Percentiles rank a stretch among this genome's conserved stretches.
phyloP scores from a whole-genome alignment of 345 rosid species.

The Kernera saxatilis region DNA sequence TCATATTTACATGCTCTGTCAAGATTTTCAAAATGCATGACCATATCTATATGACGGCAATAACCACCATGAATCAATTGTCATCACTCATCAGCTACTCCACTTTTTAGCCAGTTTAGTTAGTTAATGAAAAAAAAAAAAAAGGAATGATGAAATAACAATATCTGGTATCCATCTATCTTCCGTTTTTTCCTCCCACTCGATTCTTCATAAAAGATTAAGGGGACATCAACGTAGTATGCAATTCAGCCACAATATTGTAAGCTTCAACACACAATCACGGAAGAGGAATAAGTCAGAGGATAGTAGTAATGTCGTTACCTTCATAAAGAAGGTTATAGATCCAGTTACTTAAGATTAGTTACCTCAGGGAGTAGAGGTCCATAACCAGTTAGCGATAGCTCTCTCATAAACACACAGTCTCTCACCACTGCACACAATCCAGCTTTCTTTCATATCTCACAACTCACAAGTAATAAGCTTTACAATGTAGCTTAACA shows the following conservation, averaged over 20 bases:
- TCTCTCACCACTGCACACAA: conserved; percentile 12
- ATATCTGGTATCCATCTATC: neutral
- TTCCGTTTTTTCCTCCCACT: neutral
- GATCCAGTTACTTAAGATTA: neutral
- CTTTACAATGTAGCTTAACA: neutral
- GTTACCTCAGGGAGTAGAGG: conserved; percentile 15
- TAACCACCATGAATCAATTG: no score
- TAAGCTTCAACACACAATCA: neutral
- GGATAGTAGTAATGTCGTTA: neutral
- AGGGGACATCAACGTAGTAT: neutral
- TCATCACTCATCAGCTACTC: neutral
- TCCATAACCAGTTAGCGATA: conserved; percentile 6
- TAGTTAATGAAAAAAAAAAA: neutral
- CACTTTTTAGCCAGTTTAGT: neutral
- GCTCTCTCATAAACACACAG: neutral
- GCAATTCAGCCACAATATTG: neutral
- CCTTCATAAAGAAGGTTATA: neutral
- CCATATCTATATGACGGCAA: no score
- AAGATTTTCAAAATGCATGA: no score
- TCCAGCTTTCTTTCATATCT: no score
- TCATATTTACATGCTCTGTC: no score
- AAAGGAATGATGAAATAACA: neutral
- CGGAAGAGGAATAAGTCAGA: neutral
- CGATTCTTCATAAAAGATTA: neutral
- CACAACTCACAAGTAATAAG: neutral